phyloP scores from a whole-genome alignment of 1,139 yeast species.

The Saccharomycopsis hybrid region DNA sequence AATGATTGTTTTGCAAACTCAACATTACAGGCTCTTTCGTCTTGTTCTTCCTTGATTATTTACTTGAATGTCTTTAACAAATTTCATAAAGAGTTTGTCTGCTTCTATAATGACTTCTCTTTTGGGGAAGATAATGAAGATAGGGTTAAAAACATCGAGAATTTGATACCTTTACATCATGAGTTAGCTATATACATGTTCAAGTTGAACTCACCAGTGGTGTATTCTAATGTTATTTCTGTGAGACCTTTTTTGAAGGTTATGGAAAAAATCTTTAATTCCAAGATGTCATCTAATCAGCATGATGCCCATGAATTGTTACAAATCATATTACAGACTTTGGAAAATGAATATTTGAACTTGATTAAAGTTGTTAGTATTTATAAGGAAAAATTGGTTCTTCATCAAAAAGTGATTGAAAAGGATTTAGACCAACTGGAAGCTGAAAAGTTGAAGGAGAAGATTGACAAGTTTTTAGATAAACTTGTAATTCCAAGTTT shows the following conservation, averaged over 20 bases:
- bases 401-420: conserved; percentile 18
- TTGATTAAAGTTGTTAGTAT: conserved; percentile 34
- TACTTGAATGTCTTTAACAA: conserved; percentile 42
- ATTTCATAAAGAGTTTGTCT: conserved; percentile 12
- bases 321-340: conserved; percentile 70
- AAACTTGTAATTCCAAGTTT: conserved; percentile 44
- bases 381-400: conserved; percentile 21
- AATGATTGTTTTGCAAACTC: conserved; percentile 93
- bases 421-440: conserved; percentile 9
- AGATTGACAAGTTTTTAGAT: conserved; percentile 3
- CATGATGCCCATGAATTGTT: conserved; percentile 94
- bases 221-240: conserved; percentile 49
- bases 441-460: conserved; percentile 2
- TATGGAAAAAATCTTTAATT: conserved; percentile 69
- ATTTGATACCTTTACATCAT: conserved; percentile 18
- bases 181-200: conserved; percentile 13
- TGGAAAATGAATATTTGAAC: conserved; percentile 57
- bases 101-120: background rate
- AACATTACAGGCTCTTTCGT: conserved; percentile 80
- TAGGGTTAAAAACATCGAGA: background rate
- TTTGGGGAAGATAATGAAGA: background rate
- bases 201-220: conserved; percentile 12
- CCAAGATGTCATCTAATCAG: conserved; percentile 73
- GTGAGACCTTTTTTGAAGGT: conserved; percentile 76
- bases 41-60: conserved; percentile 55